Conservation (phyloP, 2,329 filamentous ascomycete genomes). For the Chaetomiaceae sp. region DNA sequence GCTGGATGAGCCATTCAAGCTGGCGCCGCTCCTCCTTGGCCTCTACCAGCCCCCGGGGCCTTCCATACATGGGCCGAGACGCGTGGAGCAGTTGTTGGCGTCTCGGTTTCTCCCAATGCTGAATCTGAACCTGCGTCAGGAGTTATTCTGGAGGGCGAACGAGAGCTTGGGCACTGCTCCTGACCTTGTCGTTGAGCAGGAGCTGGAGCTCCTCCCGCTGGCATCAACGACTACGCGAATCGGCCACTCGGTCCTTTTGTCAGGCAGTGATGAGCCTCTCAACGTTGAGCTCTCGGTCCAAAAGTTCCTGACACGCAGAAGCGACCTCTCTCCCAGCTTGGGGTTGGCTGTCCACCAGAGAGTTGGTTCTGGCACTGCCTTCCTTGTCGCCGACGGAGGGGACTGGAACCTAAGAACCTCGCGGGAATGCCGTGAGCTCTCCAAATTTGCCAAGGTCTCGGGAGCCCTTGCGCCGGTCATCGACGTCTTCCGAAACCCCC, state of each 20-base stretch:
- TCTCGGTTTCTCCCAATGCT: constrained; percentile 35
- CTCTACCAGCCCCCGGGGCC: constrained; percentile 36
- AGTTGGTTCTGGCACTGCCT: constrained; percentile 31
- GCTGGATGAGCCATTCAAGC: constrained; percentile 27
- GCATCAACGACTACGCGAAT: constrained; percentile 33
- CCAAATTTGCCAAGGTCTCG: constrained; percentile 30
- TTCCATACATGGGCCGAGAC: constrained; percentile 31
- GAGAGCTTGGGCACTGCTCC: constrained; percentile 10
- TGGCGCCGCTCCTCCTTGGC: constrained; percentile 32
- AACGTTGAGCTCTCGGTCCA: constrained; percentile 33
- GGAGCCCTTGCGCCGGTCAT: constrained; percentile 15
- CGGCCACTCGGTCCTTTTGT: constrained; percentile 29
- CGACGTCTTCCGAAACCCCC: constrained; percentile 23
- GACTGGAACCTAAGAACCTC: constrained; percentile 31
- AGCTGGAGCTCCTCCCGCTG: constrained; percentile 35
- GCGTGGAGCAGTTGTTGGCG: constrained; percentile 33
- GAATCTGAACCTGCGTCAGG: constrained; percentile 35
- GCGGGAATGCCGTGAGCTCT: constrained; percentile 28
- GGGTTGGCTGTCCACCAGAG: constrained; percentile 31
- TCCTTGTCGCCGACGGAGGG: constrained; percentile 37
- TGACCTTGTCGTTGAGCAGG: constrained; percentile 31
- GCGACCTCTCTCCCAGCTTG: constrained; percentile 24
- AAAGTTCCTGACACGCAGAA: constrained; percentile 15
- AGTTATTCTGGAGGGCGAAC: constrained; percentile 26
- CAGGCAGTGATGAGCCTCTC: constrained; percentile 27